A percentile compares a stretch with the other conserved stretches of the same genome.
Evolutionary conservation across 805 yeast species (phyloP).

Genomic region (Schwanniomyces yamadae): DNA sequence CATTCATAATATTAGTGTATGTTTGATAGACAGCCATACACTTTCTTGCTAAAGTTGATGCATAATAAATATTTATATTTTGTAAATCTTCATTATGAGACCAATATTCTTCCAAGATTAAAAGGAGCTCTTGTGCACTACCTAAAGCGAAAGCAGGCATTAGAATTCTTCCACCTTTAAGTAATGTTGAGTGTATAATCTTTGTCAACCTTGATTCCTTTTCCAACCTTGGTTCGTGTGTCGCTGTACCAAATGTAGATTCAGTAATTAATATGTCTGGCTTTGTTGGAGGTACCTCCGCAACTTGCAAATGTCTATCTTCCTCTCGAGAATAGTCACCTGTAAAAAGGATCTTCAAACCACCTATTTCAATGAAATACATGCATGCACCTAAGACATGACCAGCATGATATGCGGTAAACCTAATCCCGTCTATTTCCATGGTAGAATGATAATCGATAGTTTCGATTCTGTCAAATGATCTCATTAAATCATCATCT

Average conservation of each 20-base stretch:
- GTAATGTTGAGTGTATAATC: conserved; percentile 76
- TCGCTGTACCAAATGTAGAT: conserved; percentile 96
- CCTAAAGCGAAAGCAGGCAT: conserved; percentile 97
- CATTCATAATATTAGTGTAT: conserved; percentile 96
- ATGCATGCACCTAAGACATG: conserved; percentile 98
- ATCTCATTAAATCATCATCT: conserved; percentile 83
- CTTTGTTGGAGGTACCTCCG: conserved; percentile 84
- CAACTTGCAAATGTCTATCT: conserved; percentile 91
- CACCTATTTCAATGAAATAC: conserved; percentile 94
- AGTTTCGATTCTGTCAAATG: conserved; percentile 89
- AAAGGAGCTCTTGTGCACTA: conserved; percentile 88
- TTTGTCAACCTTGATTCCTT: conserved; percentile 81
- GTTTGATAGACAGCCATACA: conserved; percentile 98
- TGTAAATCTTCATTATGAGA: conserved; percentile 76
- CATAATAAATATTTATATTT: conserved; percentile 80
- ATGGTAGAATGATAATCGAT: conserved; percentile 94
- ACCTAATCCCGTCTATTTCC: conserved; percentile 90
- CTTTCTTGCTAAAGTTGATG: conserved; percentile 88
- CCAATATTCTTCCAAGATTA: conserved; percentile 96
- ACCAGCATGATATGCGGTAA: conserved; percentile 99
- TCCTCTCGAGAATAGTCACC: conserved; percentile 97
- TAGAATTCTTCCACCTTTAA: conserved; percentile 87
- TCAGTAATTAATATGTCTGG: conserved; percentile 93
- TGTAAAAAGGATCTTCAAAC: conserved; percentile 82
- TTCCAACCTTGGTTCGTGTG: conserved; percentile 86